Percentiles rank a stretch among this genome's conserved stretches.
phyloP scores from a whole-genome alignment of 352 stramenopile genomes.

The Phytopythium montanum region DNA sequence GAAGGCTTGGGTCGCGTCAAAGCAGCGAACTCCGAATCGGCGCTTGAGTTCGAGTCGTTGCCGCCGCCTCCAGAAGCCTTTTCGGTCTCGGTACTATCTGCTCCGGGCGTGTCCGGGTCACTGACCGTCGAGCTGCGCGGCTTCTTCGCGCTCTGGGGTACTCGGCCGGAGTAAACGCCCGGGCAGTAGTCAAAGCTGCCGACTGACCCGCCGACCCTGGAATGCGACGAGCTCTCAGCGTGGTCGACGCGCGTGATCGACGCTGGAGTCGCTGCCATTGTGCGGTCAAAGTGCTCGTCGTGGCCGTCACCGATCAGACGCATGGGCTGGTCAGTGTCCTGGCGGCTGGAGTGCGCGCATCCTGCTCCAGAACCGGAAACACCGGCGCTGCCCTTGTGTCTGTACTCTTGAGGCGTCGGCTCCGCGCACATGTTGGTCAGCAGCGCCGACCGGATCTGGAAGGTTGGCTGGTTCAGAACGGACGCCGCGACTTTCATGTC shows the following conservation, averaged over 20 bases:
- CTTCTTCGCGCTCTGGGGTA: conserved; percentile 33
- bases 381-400: conserved; percentile 17
- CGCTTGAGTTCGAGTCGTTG: conserved; percentile 38
- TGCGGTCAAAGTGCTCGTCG: conserved; percentile 4
- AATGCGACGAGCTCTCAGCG: conserved; percentile 1
- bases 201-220: not conserved
- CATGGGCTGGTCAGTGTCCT: conserved; percentile 2
- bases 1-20: conserved; percentile 37
- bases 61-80: not conserved
- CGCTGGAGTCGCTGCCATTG: conserved; percentile 3
- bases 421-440: conserved; percentile 70
- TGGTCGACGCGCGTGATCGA: conserved; percentile 3
- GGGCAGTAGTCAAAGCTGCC: conserved; percentile 46
- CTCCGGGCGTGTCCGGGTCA: conserved; percentile 10
- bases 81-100: conserved; percentile 8
- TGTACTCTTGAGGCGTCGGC: conserved; percentile 30
- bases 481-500: conserved; percentile 59
- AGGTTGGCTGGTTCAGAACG: conserved; percentile 57
- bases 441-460: conserved; percentile 53
- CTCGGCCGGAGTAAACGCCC: conserved; percentile 62
- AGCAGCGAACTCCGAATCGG: conserved; percentile 22
- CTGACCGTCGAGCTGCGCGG: conserved; percentile 8
- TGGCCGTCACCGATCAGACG: not conserved
- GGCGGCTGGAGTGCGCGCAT: not conserved
- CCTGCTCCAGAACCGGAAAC: not conserved